Percentiles rank a stretch among this genome's conserved stretches.
phyloP scores from a whole-genome alignment of 768 basidiomycete species.

The Amanita jacksonii region DNA sequence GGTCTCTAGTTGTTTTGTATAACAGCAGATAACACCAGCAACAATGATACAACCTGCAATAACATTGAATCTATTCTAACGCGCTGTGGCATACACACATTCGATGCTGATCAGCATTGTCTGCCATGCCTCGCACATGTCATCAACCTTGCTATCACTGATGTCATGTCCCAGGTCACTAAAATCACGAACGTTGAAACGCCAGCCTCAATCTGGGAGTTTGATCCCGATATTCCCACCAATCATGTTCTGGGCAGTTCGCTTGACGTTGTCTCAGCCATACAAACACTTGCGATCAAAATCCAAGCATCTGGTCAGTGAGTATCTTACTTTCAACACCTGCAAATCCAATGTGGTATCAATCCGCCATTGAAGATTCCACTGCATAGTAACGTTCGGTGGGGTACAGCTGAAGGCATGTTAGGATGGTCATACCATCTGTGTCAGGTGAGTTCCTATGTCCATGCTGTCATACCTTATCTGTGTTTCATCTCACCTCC shows the following conservation, averaged over 20 bases:
- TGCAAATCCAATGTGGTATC: slow-evolving; percentile 12
- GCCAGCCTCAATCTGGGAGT: slow-evolving; percentile 23
- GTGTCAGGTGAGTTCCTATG: not conserved
- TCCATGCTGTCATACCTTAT: slow-evolving; percentile 3
- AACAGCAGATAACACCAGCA: slow-evolving; percentile 18
- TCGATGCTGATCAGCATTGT: slow-evolving; percentile 12
- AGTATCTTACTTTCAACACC: slow-evolving; percentile 12
- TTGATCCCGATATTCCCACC: slow-evolving; percentile 15
- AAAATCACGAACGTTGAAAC: slow-evolving; percentile 19
- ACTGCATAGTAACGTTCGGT: slow-evolving; percentile 15
- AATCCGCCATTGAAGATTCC: slow-evolving; percentile 12
- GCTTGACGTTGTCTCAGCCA: slow-evolving; percentile 21
- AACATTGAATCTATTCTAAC: slow-evolving; percentile 12
- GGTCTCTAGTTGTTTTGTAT: slow-evolving; percentile 15
- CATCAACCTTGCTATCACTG: slow-evolving; percentile 18
- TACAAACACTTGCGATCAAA: slow-evolving; percentile 19
- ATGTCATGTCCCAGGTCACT: slow-evolving; percentile 21
- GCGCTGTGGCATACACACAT: slow-evolving; percentile 5
- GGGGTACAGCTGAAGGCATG: slow-evolving; percentile 17
- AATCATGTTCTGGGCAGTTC: slow-evolving; percentile 20
- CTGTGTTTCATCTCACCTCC: slow-evolving; percentile 16
- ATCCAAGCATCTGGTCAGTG: slow-evolving; percentile 15
- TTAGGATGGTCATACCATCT: slow-evolving; percentile 11
- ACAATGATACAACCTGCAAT: slow-evolving; percentile 15
- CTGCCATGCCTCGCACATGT: slow-evolving; percentile 21